Evolutionary conservation across 2,329 filamentous ascomycete genomes (phyloP).

Genomic region (Cladosporium sp.): DNA sequence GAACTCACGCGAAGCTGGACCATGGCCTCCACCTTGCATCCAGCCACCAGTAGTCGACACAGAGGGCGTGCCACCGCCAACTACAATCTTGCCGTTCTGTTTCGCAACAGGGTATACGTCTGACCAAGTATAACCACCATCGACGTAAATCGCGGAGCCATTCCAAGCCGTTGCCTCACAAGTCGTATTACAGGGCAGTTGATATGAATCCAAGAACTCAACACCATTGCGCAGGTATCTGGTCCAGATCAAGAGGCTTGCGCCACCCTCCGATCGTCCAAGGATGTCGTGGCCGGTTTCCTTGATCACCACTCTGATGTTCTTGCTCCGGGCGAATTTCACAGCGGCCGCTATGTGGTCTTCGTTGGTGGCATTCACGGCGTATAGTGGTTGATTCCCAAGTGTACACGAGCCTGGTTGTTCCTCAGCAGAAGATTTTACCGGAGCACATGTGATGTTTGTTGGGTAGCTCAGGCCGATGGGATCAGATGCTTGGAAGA

Average conservation of each 20-base stretch:
- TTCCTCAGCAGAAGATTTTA: constrained; percentile 22
- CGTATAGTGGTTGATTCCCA: constrained; percentile 25
- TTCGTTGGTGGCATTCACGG: constrained; percentile 33
- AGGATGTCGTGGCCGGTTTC: constrained; percentile 54
- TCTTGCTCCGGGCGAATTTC: constrained; percentile 33
- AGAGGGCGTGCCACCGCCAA: constrained; percentile 21
- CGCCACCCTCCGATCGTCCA: constrained; percentile 30
- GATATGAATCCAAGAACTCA: constrained; percentile 23
- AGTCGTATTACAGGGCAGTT: constrained; percentile 18
- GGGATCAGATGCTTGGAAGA: constrained; percentile 26
- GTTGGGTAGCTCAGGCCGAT: constrained; percentile 28
- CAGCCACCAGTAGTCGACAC: constrained; percentile 24
- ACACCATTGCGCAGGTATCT: constrained; percentile 28
- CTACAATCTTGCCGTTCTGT: constrained; percentile 25
- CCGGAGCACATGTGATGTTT: constrained; percentile 25
- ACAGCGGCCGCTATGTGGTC: constrained; percentile 35
- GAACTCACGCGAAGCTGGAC: constrained; percentile 18
- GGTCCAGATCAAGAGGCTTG: constrained; percentile 31
- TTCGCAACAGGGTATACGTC: constrained; percentile 31
- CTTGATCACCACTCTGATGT: constrained; percentile 44
- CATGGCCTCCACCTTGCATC: constrained; percentile 25
- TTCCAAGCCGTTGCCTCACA: constrained; percentile 28
- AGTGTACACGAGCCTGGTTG: constrained; percentile 23
- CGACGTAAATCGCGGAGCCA: constrained; percentile 28
- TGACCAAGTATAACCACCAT: constrained; percentile 29